Conservation (phyloP, 306 rosid genomes). For the Elaeagnus macrophylla region DNA sequence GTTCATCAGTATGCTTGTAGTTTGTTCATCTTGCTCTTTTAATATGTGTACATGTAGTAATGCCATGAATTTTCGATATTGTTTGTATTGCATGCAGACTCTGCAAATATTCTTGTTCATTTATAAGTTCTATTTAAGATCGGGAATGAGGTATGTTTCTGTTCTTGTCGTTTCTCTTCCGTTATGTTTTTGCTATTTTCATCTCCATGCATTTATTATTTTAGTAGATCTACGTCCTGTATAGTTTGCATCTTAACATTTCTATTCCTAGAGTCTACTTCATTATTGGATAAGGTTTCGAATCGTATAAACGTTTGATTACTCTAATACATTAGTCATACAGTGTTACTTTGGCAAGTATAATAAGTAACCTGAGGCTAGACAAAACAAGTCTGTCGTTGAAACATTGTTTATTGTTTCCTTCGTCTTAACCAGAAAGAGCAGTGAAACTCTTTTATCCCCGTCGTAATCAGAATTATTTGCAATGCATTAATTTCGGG, state of each 20-base stretch:
- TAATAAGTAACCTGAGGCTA: too few relatives aligned
- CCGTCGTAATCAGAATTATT: not conserved
- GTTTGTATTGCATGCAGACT: conserved; percentile 30
- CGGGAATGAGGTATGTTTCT: conserved; percentile 13
- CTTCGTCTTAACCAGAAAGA: conserved; percentile 5
- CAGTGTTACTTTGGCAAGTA: too few relatives aligned
- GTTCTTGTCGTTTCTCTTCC: not conserved
- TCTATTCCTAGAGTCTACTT: too few relatives aligned
- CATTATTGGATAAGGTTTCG: too few relatives aligned
- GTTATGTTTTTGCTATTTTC: not conserved
- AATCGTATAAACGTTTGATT: too few relatives aligned
- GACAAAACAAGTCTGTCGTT: conserved; percentile 6
- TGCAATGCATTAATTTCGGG: conserved; percentile 1
- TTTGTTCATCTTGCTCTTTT: conserved; percentile 23
- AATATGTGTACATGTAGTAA: not conserved
- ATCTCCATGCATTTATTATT: not conserved
- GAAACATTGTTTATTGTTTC: not conserved
- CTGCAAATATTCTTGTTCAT: conserved; percentile 18
- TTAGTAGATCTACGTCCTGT: too few relatives aligned
- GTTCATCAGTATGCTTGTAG: conserved; percentile 14
- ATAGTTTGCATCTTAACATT: too few relatives aligned
- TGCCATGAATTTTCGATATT: conserved; percentile 3
- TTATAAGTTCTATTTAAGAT: conserved; percentile 20
- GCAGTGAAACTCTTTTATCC: not conserved
- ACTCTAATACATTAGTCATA: too few relatives aligned